phyloP scores from a whole-genome alignment of 2,329 filamentous ascomycete species.

The Teratosphaeria gauchensis region DNA sequence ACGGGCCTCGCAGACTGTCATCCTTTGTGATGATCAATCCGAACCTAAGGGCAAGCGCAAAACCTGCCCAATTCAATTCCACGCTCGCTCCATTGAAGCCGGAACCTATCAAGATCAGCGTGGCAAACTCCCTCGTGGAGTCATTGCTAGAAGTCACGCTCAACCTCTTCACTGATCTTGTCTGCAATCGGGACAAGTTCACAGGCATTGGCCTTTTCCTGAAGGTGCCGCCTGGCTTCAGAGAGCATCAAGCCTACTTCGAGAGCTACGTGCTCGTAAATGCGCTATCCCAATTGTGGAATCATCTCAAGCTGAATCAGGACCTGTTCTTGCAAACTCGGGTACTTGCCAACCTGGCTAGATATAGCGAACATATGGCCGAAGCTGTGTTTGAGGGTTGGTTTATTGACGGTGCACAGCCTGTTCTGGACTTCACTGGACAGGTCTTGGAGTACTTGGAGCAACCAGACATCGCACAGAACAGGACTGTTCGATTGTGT shows the following conservation, averaged over 20 bases:
- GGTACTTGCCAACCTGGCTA: conserved; percentile 75
- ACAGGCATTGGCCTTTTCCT: conserved; percentile 74
- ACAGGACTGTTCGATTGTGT: conserved; percentile 88
- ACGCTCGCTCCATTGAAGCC: conserved; percentile 49
- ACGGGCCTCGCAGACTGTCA: conserved; percentile 66
- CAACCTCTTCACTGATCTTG: conserved; percentile 73
- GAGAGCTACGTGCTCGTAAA: conserved; percentile 79
- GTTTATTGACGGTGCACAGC: conserved; percentile 82
- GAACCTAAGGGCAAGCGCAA: conserved; percentile 39
- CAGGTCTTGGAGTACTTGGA: conserved; percentile 81
- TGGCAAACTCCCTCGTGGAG: conserved; percentile 64
- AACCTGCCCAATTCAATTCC: conserved; percentile 53
- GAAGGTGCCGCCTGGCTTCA: conserved; percentile 83
- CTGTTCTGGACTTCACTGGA: conserved; percentile 76
- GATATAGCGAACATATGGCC: conserved; percentile 69
- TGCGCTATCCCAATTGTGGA: conserved; percentile 61
- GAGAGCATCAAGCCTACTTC: conserved; percentile 91
- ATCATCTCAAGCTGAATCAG: conserved; percentile 60
- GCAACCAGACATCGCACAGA: conserved; percentile 64
- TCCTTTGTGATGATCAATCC: conserved; percentile 84
- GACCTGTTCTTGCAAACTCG: conserved; percentile 69
- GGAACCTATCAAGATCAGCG: conserved; percentile 37
- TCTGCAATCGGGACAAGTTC: conserved; percentile 83
- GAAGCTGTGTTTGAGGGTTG: conserved; percentile 93
- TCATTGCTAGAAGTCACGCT: conserved; percentile 68